These are phyloP conservation scores for Cutaneotrichosporon sp. DNA, from an alignment of 1,284 basidiomycete genomes.

Conservation along the genomic window DNA sequence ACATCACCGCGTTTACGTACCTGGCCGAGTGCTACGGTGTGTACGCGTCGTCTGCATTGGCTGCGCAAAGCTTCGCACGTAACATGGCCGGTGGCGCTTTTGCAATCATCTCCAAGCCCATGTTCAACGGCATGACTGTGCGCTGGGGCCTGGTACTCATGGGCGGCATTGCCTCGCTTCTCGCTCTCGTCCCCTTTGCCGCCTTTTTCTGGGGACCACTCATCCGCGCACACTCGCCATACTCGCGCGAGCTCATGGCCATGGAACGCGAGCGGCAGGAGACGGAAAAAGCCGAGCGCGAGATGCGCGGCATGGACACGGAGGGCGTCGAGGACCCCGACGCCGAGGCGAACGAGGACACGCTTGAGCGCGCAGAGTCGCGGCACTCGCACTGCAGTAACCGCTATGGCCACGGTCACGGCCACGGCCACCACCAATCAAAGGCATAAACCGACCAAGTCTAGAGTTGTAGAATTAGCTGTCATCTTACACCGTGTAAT, in stretches of 20 bases:
- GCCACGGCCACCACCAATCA: no score
- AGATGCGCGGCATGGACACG: constrained; percentile 7
- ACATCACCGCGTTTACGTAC: constrained; percentile 32
- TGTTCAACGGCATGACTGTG: constrained; percentile 14
- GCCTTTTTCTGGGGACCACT: constrained; percentile 37
- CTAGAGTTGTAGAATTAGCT: no score
- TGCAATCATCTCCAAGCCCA: constrained; percentile 17
- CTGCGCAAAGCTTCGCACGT: constrained; percentile 25
- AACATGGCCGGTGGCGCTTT: constrained; percentile 25
- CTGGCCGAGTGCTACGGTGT: constrained; percentile 29
- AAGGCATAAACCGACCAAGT: no score
- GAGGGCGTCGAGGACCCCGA: constrained; percentile 15
- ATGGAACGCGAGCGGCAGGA: constrained; percentile 34
- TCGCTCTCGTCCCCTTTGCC: constrained; percentile 39
- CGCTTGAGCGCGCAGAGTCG: background rate
- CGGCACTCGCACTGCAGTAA: background rate
- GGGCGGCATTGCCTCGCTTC: constrained; percentile 10
- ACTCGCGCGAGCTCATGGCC: constrained; percentile 36
- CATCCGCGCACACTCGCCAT: constrained; percentile 35
- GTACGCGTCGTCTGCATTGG: constrained; percentile 23
- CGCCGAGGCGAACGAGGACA: constrained; percentile 11
- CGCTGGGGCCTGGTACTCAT: constrained; percentile 16
- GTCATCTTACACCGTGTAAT: no score
- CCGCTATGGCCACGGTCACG: no score
- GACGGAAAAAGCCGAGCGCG: constrained; percentile 19